Percentiles rank a stretch among this genome's conserved stretches.
Conservation (phyloP, 305 asterid species). For the Fraxinus albicans region DNA sequence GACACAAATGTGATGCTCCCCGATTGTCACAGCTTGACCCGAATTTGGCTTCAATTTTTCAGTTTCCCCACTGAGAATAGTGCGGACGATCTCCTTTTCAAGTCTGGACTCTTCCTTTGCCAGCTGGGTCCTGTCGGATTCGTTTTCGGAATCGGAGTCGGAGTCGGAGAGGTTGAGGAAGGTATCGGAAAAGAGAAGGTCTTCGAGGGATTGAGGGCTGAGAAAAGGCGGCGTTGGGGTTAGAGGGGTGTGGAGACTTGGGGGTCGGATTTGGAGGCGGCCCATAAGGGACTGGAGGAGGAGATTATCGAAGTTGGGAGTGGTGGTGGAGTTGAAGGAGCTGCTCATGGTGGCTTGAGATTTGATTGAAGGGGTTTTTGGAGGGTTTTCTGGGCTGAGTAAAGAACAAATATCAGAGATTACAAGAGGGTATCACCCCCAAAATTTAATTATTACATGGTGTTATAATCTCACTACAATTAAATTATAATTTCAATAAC, state of each 20-base stretch:
- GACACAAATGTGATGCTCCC: conserved; percentile 90
- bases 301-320: conserved; percentile 84
- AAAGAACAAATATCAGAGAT: not conserved
- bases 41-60: conserved; percentile 83
- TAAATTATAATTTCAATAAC: too few species aligned
- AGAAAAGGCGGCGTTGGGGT: conserved; percentile 37
- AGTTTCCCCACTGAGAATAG: conserved; percentile 54
- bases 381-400: conserved; percentile 24
- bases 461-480: too few species aligned
- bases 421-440: not conserved
- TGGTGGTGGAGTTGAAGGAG: conserved; percentile 42
- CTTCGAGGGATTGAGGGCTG: conserved; percentile 63
- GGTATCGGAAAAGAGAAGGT: conserved; percentile 64
- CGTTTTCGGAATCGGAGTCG: conserved; percentile 51
- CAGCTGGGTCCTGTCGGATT: conserved; percentile 60
- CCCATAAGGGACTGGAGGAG: conserved; percentile 83
- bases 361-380: conserved; percentile 25
- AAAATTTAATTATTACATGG: too few species aligned
- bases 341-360: conserved; percentile 38
- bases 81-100: conserved; percentile 74
- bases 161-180: conserved; percentile 58
- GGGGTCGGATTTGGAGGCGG: conserved; percentile 57
- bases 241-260: conserved; percentile 33
- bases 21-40: conserved; percentile 79
- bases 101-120: conserved; percentile 82